Evolutionary conservation across 1,284 basidiomycete species (phyloP), one percentile per base, ranked within the genome.

Genomic region (Uromyces viciae-fabae): DNA sequence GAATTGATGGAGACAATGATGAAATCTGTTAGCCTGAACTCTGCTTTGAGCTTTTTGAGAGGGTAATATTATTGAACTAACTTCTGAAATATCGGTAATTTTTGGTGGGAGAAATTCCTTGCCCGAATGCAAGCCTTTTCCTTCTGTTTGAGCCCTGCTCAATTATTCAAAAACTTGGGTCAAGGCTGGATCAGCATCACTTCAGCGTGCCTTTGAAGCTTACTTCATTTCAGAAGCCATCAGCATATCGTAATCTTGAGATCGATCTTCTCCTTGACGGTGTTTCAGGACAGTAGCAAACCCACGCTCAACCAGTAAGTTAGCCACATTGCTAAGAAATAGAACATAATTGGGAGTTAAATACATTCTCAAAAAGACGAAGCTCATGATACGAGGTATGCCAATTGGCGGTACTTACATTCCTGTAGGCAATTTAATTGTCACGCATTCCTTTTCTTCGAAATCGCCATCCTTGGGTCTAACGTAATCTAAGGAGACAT

Each of bases 381-480:
- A 49, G 22, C 15, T 2, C 2, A 46, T 71, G 19, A 31, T 14
- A n/a, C n/a, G n/a, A n/a, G n/a, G n/a, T n/a, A 54, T 36, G 46
- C 31, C 28, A 8, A n/a, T 25, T 31, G 19, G 42, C 42, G 17
- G 46, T 19, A 73, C 52, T 11, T 73, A 80, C 78, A 60, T 49
- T 73, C 68, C 78, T 11, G 78, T 46, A 7, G 78, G 69, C 62
- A 80, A 62, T 69, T 80, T 80, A n/a, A 80, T 60, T 8, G 78
- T 80, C 0, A 91, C 93, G 84, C 93, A 94, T 86, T 96, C 93
- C 73, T 94, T 91, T 86, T 95, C 94, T 76, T 96, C 95, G 83
- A 90, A 97, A 81, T 95, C 94, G 73, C 94, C 95, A 83, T 98
- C 95, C 79, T 90, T 90, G n/a, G 94, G 94, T 82, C 94, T 92